Base-by-base conservation (phyloP, 2,329 filamentous ascomycete species). In the Malbranchea zuffiana region DNA sequence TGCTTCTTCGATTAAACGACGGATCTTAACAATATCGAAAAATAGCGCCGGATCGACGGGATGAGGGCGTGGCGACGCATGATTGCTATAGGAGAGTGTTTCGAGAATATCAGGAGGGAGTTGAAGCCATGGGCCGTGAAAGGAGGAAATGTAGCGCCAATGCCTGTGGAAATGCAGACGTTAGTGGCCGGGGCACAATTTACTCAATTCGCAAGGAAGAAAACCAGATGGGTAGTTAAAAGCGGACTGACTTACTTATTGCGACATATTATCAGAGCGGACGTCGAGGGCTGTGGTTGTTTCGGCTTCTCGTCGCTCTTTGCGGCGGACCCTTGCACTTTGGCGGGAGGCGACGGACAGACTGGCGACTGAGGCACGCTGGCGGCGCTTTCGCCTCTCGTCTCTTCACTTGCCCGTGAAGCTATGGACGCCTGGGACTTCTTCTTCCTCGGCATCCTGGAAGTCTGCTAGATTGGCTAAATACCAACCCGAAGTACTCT, bases 61-160 rank as follows among this genome's bases (percentile, higher is more conserved):
- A 40, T 74, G 79, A 6, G 84, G 84, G 18, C 78, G 74, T 11
- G 80, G 79, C 47, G 80, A 77, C 46, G 80, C 78, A 63, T 80
- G 87, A 62, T 88, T 90, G 56, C 75, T 77, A 61, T 84, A 76
- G 37, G 82, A 82, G 34, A 90, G 72, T 33, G 73, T 76, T 56
- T 87, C 80, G 59, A 92, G 76, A 39, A 86, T 74, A 58, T 88
- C 82, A 44, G 77, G 72, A 13, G 82, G 80, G 39, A 88, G 67
- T 57, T 85, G 79, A 10, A 87, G 72, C 84, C 84, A 90, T 47
- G 82, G 78, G 16, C 83, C 84, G 53, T 87, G 79, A 52, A 83
- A 90, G 18, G 78, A 81, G 15, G 82, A 86, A 41, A 90, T 86
- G 57, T 85, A 84, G 45, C 78, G 74, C 83, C 82, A 88, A 62